Base-by-base conservation (phyloP, 495 filamentous ascomycete species). In the Penicillium tannophilum region DNA sequence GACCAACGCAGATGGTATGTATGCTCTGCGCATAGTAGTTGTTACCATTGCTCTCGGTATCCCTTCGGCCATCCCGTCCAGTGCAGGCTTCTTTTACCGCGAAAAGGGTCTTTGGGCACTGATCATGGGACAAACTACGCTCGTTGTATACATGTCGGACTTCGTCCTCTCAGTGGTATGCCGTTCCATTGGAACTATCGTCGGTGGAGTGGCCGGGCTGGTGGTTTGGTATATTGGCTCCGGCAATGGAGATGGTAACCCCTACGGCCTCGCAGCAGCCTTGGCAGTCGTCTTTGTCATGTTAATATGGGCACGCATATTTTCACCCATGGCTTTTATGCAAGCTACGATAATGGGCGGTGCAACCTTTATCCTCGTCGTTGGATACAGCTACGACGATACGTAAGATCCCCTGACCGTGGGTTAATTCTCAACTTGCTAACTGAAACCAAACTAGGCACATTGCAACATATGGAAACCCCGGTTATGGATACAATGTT, bases 171-270 rank as follows among this genome's bases (percentile, higher is more conserved):
- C 74, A 1, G 45, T 76, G 4, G 51, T 77, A 7, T 63, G 63
- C 4, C 69, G 76, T 43, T 44, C 62, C 3, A 41, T 66, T 6
- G 78, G 74, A 16, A 79, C 76, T 0, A 52, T 79, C 11, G 50
- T 70, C 48, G 78, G 76, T 12, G 78, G 76, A 11, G 59, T 76
- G 12, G 39, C 74, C 3, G 78, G 76, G 3, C 52, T 79, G 45
- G 61, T 78, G 16, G 73, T 66, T 16, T 80, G 76, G 78, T 80
- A 80, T 52, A 77, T 80, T 46, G 78, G 76, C 0, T 78, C 76
- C 3, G 78, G 72, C 1, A 56, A 68, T 52, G 78, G 76, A 2
- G 36, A 54, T 11, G 78, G 76, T 16, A 79, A 79, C 51, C 67
- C 78, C 0, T 78, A 76, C 30, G 76, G 76, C 4, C 60, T 80